Evolutionary conservation across 2,329 filamentous ascomycete species (phyloP), one percentile per base, ranked within the genome.

Genomic region (Exophiala viscosa): DNA sequence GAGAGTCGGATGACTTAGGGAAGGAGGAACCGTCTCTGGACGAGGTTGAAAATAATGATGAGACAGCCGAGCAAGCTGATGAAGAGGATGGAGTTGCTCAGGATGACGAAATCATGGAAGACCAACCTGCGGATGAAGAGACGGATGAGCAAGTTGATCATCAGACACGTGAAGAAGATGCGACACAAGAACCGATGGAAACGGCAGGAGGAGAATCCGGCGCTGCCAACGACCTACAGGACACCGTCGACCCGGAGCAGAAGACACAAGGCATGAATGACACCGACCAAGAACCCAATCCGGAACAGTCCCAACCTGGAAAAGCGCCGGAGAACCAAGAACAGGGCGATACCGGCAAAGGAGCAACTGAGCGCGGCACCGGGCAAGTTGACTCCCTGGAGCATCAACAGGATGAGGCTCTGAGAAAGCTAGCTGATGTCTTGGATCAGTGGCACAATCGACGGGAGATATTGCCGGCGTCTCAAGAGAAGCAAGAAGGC

Each of bases 401-500:
- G 48, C n/a, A 60, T 43, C 51, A 60, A 45, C 69, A 81, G 46
- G 73, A 76, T 41, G 83, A 93, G 61, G 88, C 90, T 1, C 96
- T 96, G 78, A 93, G 93, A 73, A 95, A 96, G 66, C 81, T 99
- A 28, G 93, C 93, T 17, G 90, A 99, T 72, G 87, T 90, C 5
- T 77, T 99, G 31, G 91, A 97, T 68, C 83, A 86, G 62, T 99
- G 91, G 89, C 91, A 97, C 69, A 88, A 90, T 65, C 88, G 95
- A 64, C 83, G 82, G 42, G 87, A 96, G 57, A 97, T 99, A 62
- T 75, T 81, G 66, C 79, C 86, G 52, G 73, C 80, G 4, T 71
- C 73, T 1, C 75, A 82, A 48, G 72, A 81, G 45, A 73, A 79
- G 34, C 72, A 84, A 48, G 70, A 77, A 36, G 70, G 70, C 15